Percentiles rank a stretch among this genome's conserved stretches.
These are phyloP conservation scores for Lichtheimia corymbifera DNA, from an alignment of 371 early-diverging fungal species.

Conservation along the genomic window DNA sequence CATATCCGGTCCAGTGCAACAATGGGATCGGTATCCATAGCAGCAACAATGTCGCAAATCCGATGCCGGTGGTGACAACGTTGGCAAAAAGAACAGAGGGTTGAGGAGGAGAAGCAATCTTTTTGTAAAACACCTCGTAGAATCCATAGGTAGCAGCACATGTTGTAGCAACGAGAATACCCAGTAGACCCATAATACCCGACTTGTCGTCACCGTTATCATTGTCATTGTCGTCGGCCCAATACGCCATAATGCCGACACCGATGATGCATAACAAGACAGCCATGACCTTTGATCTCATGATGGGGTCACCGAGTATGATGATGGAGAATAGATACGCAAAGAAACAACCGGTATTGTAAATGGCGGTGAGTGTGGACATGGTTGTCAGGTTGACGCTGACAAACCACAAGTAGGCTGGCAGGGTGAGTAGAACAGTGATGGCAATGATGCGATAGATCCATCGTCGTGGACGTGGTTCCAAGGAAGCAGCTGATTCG, in stretches of 20 bases:
- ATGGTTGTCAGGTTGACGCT: slow-evolving; percentile 74
- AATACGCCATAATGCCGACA: slow-evolving; percentile 66
- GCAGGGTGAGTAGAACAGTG: slow-evolving; percentile 60
- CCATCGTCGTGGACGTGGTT: not conserved
- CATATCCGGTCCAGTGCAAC: slow-evolving; percentile 61
- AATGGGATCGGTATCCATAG: slow-evolving; percentile 81
- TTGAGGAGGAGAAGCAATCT: slow-evolving; percentile 63
- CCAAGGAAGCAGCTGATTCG: not conserved
- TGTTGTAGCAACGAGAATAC: slow-evolving; percentile 53
- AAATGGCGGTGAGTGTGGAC: slow-evolving; percentile 80
- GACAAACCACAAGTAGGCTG: slow-evolving; percentile 83
- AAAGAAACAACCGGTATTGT: slow-evolving; percentile 82
- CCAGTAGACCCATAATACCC: slow-evolving; percentile 22
- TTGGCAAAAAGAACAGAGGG: slow-evolving; percentile 75
- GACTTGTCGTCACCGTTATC: not conserved
- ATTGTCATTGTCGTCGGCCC: slow-evolving; percentile 23
- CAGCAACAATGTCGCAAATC: slow-evolving; percentile 56
- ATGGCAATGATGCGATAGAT: slow-evolving; percentile 16
- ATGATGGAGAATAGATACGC: slow-evolving; percentile 77
- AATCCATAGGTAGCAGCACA: slow-evolving; percentile 64
- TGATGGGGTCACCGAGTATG: slow-evolving; percentile 64
- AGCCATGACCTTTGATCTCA: slow-evolving; percentile 59
- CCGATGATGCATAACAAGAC: slow-evolving; percentile 71
- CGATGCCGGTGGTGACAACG: slow-evolving; percentile 66
- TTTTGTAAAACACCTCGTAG: slow-evolving; percentile 80